Conservation (phyloP, 768 basidiomycete genomes). For the Chalciporus chontae region DNA sequence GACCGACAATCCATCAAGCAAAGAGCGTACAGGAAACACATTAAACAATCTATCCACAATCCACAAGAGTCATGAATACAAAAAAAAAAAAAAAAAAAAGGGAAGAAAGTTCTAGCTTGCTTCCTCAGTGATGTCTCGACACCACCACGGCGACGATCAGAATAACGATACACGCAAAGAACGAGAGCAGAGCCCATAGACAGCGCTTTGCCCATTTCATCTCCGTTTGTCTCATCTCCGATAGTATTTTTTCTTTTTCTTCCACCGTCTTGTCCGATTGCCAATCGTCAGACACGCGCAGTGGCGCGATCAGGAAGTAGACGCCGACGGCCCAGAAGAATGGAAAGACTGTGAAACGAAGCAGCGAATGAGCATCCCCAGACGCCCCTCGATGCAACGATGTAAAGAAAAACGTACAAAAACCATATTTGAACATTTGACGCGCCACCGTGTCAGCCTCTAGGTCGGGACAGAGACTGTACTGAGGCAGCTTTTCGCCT, state of each 20-base stretch:
- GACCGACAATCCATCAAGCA: neutral
- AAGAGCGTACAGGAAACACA: conserved; percentile 7
- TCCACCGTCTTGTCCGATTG: conserved; percentile 52
- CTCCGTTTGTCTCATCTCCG: conserved; percentile 45
- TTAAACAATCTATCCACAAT: neutral
- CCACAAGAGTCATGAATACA: neutral
- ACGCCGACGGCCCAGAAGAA: conserved; percentile 60
- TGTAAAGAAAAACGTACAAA: conserved; percentile 39
- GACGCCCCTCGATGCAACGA: neutral
- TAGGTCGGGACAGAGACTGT: conserved; percentile 26
- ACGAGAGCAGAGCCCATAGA: conserved; percentile 47
- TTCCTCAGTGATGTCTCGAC: conserved; percentile 18
- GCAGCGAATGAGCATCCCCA: neutral
- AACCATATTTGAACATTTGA: conserved; percentile 62
- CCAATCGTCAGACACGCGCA: conserved; percentile 50
- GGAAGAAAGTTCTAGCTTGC: conserved; percentile 2
- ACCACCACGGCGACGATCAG: conserved; percentile 23
- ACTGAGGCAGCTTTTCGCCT: conserved; percentile 28
- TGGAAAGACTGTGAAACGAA: conserved; percentile 46
- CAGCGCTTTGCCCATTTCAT: conserved; percentile 57
- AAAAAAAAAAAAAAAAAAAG: neutral
- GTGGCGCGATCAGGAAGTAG: conserved; percentile 51
- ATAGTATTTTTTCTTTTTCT: conserved; percentile 45
- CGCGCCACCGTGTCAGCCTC: conserved; percentile 56
- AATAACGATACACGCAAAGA: conserved; percentile 38